Conservation (phyloP, 2,329 filamentous ascomycete genomes). For the Didymella lethalis region DNA sequence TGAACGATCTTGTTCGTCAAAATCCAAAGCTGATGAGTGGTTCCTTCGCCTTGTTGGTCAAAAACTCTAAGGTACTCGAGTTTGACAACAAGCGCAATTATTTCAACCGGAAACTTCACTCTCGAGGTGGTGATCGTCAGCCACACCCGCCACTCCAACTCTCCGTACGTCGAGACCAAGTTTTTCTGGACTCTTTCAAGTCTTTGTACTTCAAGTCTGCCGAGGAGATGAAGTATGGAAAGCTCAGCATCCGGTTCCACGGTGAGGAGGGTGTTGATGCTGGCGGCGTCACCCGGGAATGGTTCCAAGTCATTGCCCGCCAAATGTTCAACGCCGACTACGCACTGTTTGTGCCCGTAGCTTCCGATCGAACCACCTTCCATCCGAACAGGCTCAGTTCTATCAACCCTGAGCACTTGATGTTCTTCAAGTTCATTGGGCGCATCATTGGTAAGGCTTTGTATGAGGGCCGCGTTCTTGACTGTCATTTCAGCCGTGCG, state of each 20-base stretch:
- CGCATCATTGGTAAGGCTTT: conserved; percentile 97
- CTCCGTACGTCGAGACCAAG: conserved; percentile 88
- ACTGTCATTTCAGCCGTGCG: conserved; percentile 98
- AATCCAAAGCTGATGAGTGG: conserved; percentile 99
- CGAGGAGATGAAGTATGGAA: conserved; percentile 98
- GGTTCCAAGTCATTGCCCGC: conserved; percentile 96
- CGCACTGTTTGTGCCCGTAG: conserved; percentile 93
- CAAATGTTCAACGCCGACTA: conserved; percentile 99
- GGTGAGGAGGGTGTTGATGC: conserved; percentile 98
- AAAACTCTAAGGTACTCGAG: conserved; percentile 98
- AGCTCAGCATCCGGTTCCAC: conserved; percentile 96
- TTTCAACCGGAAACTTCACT: conserved; percentile 93
- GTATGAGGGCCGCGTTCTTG: conserved; percentile 92
- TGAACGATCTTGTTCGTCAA: conserved; percentile 96
- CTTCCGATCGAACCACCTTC: conserved; percentile 97
- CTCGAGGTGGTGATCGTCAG: conserved; percentile 70
- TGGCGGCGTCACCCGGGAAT: conserved; percentile 95
- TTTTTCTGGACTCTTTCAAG: conserved; percentile 98
- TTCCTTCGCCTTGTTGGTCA: conserved; percentile 93
- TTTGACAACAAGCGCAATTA: conserved; percentile 99
- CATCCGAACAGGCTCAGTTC: conserved; percentile 94
- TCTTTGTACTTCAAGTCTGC: conserved; percentile 96
- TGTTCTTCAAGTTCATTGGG: conserved; percentile 99
- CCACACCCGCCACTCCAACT: conserved; percentile 82
- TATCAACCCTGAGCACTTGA: conserved; percentile 92